Evolutionary conservation across 768 basidiomycete species (phyloP), one percentile per base, ranked within the genome.

Genomic region (Phylloporus rhodoxanthus): DNA sequence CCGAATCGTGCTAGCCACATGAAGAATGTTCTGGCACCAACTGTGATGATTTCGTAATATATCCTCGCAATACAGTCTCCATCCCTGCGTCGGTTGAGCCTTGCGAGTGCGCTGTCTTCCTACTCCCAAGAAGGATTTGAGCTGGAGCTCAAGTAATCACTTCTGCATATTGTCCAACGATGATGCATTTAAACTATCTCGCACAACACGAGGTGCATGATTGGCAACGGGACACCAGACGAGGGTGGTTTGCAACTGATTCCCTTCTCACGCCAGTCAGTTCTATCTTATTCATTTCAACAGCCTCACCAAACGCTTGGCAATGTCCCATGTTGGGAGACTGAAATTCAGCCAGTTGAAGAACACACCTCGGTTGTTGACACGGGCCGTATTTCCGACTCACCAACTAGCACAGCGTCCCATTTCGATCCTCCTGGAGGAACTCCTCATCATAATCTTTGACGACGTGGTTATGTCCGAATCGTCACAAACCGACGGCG

Each of bases 401-500:
- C 45, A 13, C 25, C 14, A 10, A 40, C 30, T 2, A 39, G 11
- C 23, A 17, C 23, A n/a, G 26, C 8, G 10, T 33, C 34, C 46
- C 34, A 50, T 58, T 33, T 46, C 39, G 10, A 17, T 6, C 9
- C 50, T 61, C 33, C 10, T 59, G 1, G 60, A 59, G 33, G 60
- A 61, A 34, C 41, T 61, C n/a, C 57, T 61, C 20, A 6, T 59
- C 29, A 52, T 61, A n/a, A 48, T 61, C 40, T 50, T 62, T 43
- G 50, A 56, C 26, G 50, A 53, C 8, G 52, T 62, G 25, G 34
- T 61, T 37, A 50, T 43, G 4, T 61, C 49, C 1, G 51, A 51
- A 36, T 49, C 48, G 5, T 45, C 34, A 45, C 36, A 7, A 44
- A 20, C 8, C 34, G 26, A 28, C 25, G 8, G 25, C 25, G 1